These are phyloP conservation scores for Puccinia horiana DNA, from an alignment of 1,284 basidiomycete species.

Conservation along the genomic window DNA sequence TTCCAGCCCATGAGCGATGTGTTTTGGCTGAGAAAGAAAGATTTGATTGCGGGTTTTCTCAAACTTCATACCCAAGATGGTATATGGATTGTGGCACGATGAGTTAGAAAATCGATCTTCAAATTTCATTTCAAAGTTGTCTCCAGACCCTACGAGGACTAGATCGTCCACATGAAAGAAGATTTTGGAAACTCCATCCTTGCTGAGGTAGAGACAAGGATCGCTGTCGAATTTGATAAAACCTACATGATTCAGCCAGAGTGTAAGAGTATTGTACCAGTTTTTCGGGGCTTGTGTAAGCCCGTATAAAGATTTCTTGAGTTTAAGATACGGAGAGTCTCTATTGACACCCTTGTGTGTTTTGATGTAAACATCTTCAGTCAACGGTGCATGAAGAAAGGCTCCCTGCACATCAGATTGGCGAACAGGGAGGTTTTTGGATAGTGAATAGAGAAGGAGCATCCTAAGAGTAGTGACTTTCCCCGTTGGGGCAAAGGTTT, in stretches of 20 bases:
- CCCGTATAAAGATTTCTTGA: background rate
- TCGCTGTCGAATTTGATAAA: background rate
- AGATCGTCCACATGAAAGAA: background rate
- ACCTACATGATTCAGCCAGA: background rate
- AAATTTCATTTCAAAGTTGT: background rate
- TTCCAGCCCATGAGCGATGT: background rate
- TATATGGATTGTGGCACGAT: background rate
- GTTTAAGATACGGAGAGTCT: background rate
- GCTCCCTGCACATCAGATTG: background rate
- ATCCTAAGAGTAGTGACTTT: background rate
- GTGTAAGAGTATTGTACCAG: background rate
- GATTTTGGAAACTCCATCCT: background rate
- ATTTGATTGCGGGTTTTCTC: background rate
- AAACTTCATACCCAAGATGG: background rate
- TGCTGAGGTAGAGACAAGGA: background rate
- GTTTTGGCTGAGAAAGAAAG: background rate
- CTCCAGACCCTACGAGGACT: background rate
- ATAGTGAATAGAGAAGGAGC: background rate
- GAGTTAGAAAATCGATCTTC: background rate
- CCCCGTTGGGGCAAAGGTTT: conserved; percentile 4
- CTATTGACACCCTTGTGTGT: background rate
- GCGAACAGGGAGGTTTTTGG: background rate
- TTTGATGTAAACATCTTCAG: background rate
- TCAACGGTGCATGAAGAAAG: background rate
- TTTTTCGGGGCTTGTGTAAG: background rate